A percentile compares a stretch with the other conserved stretches of the same genome.
Evolutionary conservation across 352 stramenopile species (phyloP).

Genomic region (Globisporangium iwayamae): DNA sequence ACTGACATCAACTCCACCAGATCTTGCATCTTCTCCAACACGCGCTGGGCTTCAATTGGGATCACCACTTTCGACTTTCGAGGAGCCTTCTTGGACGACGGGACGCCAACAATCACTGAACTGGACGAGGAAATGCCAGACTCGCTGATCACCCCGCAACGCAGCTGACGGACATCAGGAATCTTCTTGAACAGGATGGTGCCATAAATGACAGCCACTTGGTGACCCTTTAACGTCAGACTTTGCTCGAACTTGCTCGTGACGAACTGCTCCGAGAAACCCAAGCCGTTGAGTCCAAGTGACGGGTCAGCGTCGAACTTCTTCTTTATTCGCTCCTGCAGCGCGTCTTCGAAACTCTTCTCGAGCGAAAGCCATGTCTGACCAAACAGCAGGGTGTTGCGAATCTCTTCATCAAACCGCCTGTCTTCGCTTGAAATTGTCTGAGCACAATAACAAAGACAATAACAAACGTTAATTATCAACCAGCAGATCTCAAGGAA

Average conservation of each 20-base stretch:
- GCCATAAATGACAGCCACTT: constrained; percentile 84
- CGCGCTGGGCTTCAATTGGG: constrained; percentile 79
- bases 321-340: constrained; percentile 85
- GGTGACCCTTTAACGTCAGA: constrained; percentile 82
- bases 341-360: constrained; percentile 86
- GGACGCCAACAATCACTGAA: constrained; percentile 78
- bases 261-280: constrained; percentile 70
- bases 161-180: constrained; percentile 81
- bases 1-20: constrained; percentile 85
- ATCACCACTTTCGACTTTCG: constrained; percentile 81
- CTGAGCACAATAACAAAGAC: constrained; percentile 18
- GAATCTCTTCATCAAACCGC: constrained; percentile 77
- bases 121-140: constrained; percentile 86
- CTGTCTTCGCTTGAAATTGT: constrained; percentile 36
- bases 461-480: constrained; percentile 15
- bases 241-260: constrained; percentile 87
- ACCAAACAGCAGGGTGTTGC: constrained; percentile 83
- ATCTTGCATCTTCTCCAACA: constrained; percentile 88
- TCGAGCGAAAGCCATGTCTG: constrained; percentile 88
- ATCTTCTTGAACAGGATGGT: constrained; percentile 89
- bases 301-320: constrained; percentile 49
- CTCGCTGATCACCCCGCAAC: constrained; percentile 85
- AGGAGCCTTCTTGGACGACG: constrained; percentile 52
- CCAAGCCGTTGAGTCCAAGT: constrained; percentile 41
- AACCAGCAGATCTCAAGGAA: no score